Base-by-base conservation (phyloP, 805 yeast genomes). In the Sugiyamaella mastotermitis region DNA sequence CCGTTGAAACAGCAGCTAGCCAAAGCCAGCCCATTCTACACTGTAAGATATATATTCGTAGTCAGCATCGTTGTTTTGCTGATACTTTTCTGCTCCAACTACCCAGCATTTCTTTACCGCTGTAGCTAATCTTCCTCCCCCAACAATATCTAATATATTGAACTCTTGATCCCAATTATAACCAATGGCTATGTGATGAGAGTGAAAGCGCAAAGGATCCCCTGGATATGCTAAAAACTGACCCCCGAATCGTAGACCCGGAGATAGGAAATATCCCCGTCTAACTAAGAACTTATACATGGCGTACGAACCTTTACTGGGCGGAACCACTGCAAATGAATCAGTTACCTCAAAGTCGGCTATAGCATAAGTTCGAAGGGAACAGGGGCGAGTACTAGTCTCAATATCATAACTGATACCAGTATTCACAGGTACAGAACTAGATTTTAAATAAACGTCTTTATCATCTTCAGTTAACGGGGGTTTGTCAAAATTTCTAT, bases 1-100 rank as follows among this genome's bases (percentile, higher is more conserved):
- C 31, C 15, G 9, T 31, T 45, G 7, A 33, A 21, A 36, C n/a
- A n/a, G n/a, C n/a, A n/a, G n/a, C n/a, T 38, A 86, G 41, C 96
- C 97, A 63, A 90, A 90, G 0, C 96, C 97, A 0, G 97, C 87
- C 98, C 98, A 90, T 61, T 90, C 96, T 1, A 90, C 65, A 4
- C 95, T 81, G 53, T 76, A 90, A 13, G 71, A 33, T 61, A 63
- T 11, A 64, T 61, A 33, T 50, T 60, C 55, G 4, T 53, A 47
- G 1, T 43, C 55, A 13, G 41, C 47, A 2, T 49, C 48, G 15
- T 16, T 22, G 6, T 47, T 42, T 1, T 44, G 37, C 13, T 47
- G 44, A 44, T 28, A 37, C 30, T 44, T 33, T 22, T 44, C 22
- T 9, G 60, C 69, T 1, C 71, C 71, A 6, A 66, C 52, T 14